Conservation (phyloP, 2,329 filamentous ascomycete genomes). For the Ophiocordyceps robertsii region DNA sequence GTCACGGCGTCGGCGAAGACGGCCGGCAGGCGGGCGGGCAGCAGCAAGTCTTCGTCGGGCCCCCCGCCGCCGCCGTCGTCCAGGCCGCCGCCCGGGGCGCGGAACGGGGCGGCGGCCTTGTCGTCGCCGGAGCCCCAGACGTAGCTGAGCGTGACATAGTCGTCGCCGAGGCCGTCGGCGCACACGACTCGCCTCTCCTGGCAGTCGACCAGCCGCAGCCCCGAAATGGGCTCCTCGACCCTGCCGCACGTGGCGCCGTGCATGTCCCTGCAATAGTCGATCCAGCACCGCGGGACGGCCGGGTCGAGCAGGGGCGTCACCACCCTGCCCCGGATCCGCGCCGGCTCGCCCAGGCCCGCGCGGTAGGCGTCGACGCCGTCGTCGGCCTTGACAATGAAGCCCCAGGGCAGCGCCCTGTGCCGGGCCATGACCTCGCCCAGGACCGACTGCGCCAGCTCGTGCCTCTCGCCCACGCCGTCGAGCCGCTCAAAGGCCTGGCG, state of each 20-base stretch:
- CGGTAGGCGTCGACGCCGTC: slow-evolving; percentile 11
- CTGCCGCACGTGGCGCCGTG: slow-evolving; percentile 13
- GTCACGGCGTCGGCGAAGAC: slow-evolving; percentile 20
- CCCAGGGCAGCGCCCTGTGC: slow-evolving; percentile 22
- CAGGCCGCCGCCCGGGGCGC: too few relatives aligned
- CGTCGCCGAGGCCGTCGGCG: slow-evolving; percentile 12
- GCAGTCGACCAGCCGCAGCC: slow-evolving; percentile 20
- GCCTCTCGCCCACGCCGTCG: slow-evolving; percentile 19
- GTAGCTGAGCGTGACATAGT: slow-evolving; percentile 24
- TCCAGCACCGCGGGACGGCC: slow-evolving; percentile 17
- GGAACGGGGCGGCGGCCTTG: slow-evolving; percentile 1
- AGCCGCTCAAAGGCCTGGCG: slow-evolving; percentile 23
- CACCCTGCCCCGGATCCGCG: slow-evolving; percentile 16
- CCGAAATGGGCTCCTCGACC: slow-evolving; percentile 9
- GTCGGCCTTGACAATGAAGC: slow-evolving; percentile 17
- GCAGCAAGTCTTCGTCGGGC: not conserved
- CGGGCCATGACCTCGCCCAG: slow-evolving; percentile 22
- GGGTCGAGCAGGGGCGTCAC: slow-evolving; percentile 16
- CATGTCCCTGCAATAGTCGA: slow-evolving; percentile 19
- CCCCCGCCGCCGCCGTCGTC: slow-evolving; percentile 1
- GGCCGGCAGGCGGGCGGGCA: slow-evolving; percentile 14
- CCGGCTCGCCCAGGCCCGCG: slow-evolving; percentile 3
- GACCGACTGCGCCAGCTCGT: slow-evolving; percentile 20
- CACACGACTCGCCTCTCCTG: slow-evolving; percentile 13
- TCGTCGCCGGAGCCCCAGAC: slow-evolving; percentile 12